phyloP scores from a whole-genome alignment of 1,139 yeast species.

The Sugiyamaella castrensis region DNA sequence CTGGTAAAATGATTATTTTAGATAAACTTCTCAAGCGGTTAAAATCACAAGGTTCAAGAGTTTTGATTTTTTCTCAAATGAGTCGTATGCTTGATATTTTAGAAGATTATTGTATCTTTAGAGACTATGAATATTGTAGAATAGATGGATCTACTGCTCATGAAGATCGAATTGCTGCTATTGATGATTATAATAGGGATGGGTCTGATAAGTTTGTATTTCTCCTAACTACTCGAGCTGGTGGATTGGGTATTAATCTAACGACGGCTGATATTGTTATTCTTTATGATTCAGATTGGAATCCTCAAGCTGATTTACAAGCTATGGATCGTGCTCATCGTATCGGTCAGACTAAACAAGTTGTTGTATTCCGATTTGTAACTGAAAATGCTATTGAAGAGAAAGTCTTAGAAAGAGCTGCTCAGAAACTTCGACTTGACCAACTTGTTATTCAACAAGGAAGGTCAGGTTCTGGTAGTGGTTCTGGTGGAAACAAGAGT shows the following conservation, averaged over 20 bases:
- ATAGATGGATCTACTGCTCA: slow-evolving; percentile 96
- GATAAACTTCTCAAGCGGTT: slow-evolving; percentile 78
- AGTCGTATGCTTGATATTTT: slow-evolving; percentile 84
- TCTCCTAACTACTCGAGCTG: slow-evolving; percentile 91
- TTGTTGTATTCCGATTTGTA: slow-evolving; percentile 84
- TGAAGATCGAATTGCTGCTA: slow-evolving; percentile 88
- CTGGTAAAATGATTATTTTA: slow-evolving; percentile 86
- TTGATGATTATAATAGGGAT: slow-evolving; percentile 86
- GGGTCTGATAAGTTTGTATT: slow-evolving; percentile 82
- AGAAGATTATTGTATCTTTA: slow-evolving; percentile 86
- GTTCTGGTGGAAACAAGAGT: slow-evolving; percentile 43
- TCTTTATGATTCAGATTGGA: slow-evolving; percentile 94
- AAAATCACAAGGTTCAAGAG: slow-evolving; percentile 79
- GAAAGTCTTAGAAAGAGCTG: slow-evolving; percentile 92
- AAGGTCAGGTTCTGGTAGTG: slow-evolving; percentile 43
- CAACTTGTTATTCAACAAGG: slow-evolving; percentile 97
- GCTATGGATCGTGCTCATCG: slow-evolving; percentile 99
- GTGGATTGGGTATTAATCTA: slow-evolving; percentile 93
- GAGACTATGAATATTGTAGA: slow-evolving; percentile 85
- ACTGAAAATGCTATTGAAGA: slow-evolving; percentile 97
- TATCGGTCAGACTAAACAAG: slow-evolving; percentile 97
- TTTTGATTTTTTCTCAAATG: slow-evolving; percentile 93
- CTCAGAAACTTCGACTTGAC: slow-evolving; percentile 88
- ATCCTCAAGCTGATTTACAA: slow-evolving; percentile 97
- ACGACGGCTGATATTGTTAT: slow-evolving; percentile 91